These are phyloP conservation scores for Suillus brevipes DNA, from an alignment of 768 basidiomycete species.

Conservation along the genomic window DNA sequence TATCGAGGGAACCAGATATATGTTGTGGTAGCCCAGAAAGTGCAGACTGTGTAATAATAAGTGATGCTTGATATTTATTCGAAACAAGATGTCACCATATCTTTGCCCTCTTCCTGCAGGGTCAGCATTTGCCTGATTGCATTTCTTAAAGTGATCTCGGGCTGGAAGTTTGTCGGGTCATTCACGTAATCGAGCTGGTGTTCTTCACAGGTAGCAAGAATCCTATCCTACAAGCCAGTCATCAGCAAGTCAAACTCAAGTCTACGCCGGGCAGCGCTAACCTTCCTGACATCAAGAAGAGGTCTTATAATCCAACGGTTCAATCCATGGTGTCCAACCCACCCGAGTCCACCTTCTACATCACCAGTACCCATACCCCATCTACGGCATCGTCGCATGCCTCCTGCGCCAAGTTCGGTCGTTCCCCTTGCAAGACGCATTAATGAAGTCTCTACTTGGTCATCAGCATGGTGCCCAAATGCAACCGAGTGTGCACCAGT, in stretches of 20 bases:
- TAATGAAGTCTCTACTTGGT: constrained; percentile 80
- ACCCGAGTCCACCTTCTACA: constrained; percentile 34
- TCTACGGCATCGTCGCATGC: constrained; percentile 65
- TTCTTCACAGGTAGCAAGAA: constrained; percentile 75
- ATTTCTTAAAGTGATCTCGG: constrained; percentile 70
- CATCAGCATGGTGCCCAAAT: constrained; percentile 78
- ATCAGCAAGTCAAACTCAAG: constrained; percentile 8
- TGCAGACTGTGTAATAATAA: constrained; percentile 6
- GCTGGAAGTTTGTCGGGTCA: constrained; percentile 76
- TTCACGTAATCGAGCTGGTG: constrained; percentile 59
- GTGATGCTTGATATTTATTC: background rate
- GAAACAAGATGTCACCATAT: constrained; percentile 1
- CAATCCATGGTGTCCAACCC: constrained; percentile 59
- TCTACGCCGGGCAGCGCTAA: constrained; percentile 25
- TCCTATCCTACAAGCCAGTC: constrained; percentile 55
- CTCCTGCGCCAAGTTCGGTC: constrained; percentile 55
- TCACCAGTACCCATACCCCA: constrained; percentile 73
- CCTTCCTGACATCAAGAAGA: constrained; percentile 68
- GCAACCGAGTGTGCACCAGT: constrained; percentile 47
- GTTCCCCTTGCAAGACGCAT: constrained; percentile 67
- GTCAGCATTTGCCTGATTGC: constrained; percentile 55
- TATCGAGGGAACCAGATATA: constrained; percentile 34
- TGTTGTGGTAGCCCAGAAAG: constrained; percentile 25
- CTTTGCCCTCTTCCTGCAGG: constrained; percentile 17
- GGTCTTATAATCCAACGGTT: constrained; percentile 71